phyloP scores from a whole-genome alignment of 805 yeast species.

The Sugiyamaella floridensis region DNA sequence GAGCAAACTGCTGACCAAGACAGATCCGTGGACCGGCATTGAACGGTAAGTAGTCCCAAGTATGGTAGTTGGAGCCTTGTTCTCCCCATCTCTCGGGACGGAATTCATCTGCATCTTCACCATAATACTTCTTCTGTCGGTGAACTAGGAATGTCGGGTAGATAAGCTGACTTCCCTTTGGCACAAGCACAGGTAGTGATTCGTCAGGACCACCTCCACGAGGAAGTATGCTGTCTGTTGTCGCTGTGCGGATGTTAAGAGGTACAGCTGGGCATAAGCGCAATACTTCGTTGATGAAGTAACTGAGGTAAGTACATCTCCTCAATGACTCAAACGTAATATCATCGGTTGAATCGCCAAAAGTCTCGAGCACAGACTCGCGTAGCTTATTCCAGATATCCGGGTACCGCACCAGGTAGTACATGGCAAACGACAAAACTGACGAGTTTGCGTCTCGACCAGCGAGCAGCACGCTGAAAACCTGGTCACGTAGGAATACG shows the following conservation, averaged over 20 bases:
- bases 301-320: constrained; percentile 41
- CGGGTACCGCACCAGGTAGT: constrained; percentile 39
- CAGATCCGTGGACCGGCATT: constrained; percentile 53
- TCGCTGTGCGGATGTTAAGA: constrained; percentile 40
- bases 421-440: constrained; percentile 39
- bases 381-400: constrained; percentile 32
- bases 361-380: constrained; percentile 33
- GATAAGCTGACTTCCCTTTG: constrained; percentile 38
- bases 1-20: constrained; percentile 50
- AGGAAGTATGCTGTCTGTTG: constrained; percentile 44
- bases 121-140: constrained; percentile 36
- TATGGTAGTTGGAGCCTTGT: constrained; percentile 26
- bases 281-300: constrained; percentile 42
- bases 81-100: constrained; percentile 44
- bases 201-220: constrained; percentile 44
- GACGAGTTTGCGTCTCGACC: constrained; percentile 54
- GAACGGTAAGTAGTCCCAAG: constrained; percentile 48
- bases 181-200: constrained; percentile 36
- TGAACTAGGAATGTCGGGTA: constrained; percentile 41
- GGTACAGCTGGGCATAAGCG: constrained; percentile 50
- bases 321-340: constrained; percentile 45
- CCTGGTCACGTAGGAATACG: constrained; percentile 42
- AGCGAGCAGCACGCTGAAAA: constrained; percentile 45
- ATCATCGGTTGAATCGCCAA: constrained; percentile 25
- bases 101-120: constrained; percentile 39